These are phyloP conservation scores for Hyaloscypha bicolor DNA, from an alignment of 495 filamentous ascomycete genomes.

Conservation along the genomic window DNA sequence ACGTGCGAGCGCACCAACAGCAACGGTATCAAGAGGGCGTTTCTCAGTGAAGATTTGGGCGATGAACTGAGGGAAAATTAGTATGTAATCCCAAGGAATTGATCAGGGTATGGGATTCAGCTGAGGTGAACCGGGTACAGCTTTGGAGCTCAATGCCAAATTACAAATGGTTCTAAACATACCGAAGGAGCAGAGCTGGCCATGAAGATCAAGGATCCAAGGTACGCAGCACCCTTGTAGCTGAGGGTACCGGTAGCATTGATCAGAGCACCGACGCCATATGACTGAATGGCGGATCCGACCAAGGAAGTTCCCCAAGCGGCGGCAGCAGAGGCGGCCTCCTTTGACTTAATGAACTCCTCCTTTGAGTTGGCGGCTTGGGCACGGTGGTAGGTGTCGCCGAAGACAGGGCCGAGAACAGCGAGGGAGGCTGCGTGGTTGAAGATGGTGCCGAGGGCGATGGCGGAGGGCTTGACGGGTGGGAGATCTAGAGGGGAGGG, in stretches of 20 bases:
- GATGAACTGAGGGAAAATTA: conserved; percentile 63
- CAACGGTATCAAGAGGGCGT: conserved; percentile 85
- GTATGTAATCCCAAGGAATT: neutral
- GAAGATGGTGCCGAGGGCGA: conserved; percentile 93
- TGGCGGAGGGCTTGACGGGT: conserved; percentile 95
- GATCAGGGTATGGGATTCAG: neutral
- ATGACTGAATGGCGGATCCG: conserved; percentile 88
- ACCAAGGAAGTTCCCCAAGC: conserved; percentile 89
- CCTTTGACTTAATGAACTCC: conserved; percentile 92
- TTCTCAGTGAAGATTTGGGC: conserved; percentile 88
- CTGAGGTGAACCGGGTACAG: neutral
- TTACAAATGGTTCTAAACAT: conserved; percentile 42
- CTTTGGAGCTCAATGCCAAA: too few relatives aligned
- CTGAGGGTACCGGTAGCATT: conserved; percentile 91
- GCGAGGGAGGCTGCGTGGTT: conserved; percentile 83
- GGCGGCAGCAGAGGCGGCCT: conserved; percentile 82
- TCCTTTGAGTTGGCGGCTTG: conserved; percentile 92
- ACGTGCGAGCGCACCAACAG: conserved; percentile 78
- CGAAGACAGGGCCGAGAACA: conserved; percentile 87
- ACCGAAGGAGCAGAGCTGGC: conserved; percentile 87
- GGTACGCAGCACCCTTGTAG: conserved; percentile 96
- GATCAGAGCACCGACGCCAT: conserved; percentile 92
- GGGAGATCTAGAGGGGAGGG: conserved; percentile 69
- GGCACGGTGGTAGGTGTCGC: conserved; percentile 92
- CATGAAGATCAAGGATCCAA: conserved; percentile 88